Evolutionary conservation across 2,329 filamentous ascomycete species (phyloP).

Genomic region (Magnaporthiopsis poae): DNA sequence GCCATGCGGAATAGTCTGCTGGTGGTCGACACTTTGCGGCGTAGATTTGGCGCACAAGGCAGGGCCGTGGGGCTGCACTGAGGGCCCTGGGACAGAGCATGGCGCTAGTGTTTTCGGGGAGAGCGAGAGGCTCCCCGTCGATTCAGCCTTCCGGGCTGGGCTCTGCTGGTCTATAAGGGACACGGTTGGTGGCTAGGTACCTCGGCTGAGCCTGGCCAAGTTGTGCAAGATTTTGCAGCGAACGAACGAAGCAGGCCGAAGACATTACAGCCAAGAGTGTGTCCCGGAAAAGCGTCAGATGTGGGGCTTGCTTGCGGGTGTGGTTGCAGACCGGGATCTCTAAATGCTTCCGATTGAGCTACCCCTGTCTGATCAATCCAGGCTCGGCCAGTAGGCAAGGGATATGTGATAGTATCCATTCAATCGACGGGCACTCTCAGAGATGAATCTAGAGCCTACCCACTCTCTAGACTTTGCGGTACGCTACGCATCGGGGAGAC

Average conservation of each 20-base stretch:
- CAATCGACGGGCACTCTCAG: neutral
- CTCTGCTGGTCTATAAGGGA: neutral
- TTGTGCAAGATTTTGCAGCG: neutral
- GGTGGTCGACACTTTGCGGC: neutral
- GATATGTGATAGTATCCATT: neutral
- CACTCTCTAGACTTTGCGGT: too few relatives aligned
- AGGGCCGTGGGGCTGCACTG: neutral
- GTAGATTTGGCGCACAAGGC: neutral
- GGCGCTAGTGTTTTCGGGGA: too few relatives aligned
- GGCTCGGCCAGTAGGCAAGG: neutral
- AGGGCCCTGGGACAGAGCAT: conserved; percentile 5
- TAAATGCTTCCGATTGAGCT: neutral
- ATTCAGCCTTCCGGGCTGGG: neutral
- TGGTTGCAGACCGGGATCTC: neutral
- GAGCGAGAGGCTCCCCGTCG: neutral
- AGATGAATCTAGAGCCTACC: neutral
- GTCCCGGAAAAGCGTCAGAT: neutral
- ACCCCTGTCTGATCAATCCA: neutral
- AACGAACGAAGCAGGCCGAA: too few relatives aligned
- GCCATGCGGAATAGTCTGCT: neutral
- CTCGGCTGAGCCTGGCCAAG: neutral
- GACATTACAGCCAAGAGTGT: too few relatives aligned
- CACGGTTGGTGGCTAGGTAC: too few relatives aligned
- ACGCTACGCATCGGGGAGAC: too few relatives aligned
- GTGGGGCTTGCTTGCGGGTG: neutral